Percentiles rank a stretch among this genome's conserved stretches.
These are phyloP conservation scores for Begonia peltatifolia DNA, from an alignment of 306 rosid genomes.

Conservation along the genomic window DNA sequence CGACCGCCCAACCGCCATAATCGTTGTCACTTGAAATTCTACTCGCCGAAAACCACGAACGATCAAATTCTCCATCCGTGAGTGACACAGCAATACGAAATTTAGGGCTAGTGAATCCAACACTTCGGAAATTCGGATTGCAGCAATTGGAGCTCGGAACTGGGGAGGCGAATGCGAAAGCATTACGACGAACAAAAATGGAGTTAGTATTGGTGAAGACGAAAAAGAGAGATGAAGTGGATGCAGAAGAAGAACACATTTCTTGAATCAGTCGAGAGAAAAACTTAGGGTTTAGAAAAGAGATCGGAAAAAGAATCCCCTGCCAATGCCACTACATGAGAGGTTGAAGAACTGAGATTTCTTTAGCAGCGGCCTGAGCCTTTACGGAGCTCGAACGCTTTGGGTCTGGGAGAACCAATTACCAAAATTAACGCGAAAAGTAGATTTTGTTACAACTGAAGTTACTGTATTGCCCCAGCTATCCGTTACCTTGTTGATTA, in stretches of 20 bases:
- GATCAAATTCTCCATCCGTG: conserved; percentile 16
- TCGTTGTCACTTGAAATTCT: conserved; percentile 10
- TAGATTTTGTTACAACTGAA: too few relatives aligned
- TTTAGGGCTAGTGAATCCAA: conserved; percentile 17
- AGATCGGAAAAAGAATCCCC: too few relatives aligned
- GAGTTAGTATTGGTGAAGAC: background rate
- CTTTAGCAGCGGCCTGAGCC: too few relatives aligned
- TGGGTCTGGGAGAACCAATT: too few relatives aligned
- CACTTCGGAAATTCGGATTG: conserved; percentile 12
- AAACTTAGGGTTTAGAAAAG: background rate
- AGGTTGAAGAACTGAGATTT: background rate
- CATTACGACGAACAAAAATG: conserved; percentile 11
- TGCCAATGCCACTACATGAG: background rate
- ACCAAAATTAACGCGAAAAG: too few relatives aligned
- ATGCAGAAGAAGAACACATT: conserved; percentile 29
- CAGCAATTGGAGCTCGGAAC: conserved; percentile 1
- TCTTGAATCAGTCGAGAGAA: background rate
- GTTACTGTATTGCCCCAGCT: too few relatives aligned
- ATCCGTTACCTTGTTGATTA: too few relatives aligned
- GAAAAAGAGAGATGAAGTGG: conserved; percentile 13
- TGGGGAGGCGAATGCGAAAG: conserved; percentile 14
- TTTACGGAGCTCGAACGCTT: too few relatives aligned
- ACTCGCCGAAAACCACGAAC: conserved; percentile 30
- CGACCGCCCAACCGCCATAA: conserved; percentile 52
- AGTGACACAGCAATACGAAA: conserved; percentile 30